phyloP scores from a whole-genome alignment of 768 basidiomycete genomes.

The Phanerochaete sordida region DNA sequence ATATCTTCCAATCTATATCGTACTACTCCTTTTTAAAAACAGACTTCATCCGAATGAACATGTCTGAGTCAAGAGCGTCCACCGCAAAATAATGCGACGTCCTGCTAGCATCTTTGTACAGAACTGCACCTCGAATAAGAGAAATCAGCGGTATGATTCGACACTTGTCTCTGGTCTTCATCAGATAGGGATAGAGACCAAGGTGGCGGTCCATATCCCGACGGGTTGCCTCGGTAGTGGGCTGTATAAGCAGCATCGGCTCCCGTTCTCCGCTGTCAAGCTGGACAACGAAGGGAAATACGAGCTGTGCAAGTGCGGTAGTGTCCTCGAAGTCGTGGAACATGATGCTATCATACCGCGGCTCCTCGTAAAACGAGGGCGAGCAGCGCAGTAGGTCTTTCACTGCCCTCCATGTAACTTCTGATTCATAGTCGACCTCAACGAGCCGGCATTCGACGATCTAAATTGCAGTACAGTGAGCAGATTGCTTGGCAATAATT shows the following conservation, averaged over 20 bases:
- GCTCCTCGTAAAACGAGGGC: constrained; percentile 13
- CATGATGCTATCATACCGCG: constrained; percentile 24
- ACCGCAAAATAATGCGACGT: background rate
- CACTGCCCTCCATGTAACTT: constrained; percentile 14
- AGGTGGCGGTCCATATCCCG: constrained; percentile 1
- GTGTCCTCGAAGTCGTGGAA: constrained; percentile 10
- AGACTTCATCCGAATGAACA: background rate
- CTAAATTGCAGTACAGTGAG: too few species aligned
- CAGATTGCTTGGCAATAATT: too few species aligned
- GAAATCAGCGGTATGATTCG: background rate
- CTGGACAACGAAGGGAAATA: background rate
- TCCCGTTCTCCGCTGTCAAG: background rate
- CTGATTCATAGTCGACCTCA: constrained; percentile 15
- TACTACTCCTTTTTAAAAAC: background rate
- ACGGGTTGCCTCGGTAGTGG: background rate
- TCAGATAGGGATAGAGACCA: background rate
- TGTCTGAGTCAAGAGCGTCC: constrained; percentile 3
- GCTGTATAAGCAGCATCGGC: constrained; percentile 1
- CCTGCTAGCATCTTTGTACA: background rate
- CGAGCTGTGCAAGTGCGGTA: background rate
- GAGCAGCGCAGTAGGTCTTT: constrained; percentile 19
- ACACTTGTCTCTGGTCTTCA: background rate
- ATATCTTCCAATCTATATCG: too few species aligned
- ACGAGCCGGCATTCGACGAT: too few species aligned
- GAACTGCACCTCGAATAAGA: background rate